Evolutionary conservation across 352 stramenopile species (phyloP), one percentile per base, ranked within the genome.

Genomic region (Phytophthora boehmeriae): DNA sequence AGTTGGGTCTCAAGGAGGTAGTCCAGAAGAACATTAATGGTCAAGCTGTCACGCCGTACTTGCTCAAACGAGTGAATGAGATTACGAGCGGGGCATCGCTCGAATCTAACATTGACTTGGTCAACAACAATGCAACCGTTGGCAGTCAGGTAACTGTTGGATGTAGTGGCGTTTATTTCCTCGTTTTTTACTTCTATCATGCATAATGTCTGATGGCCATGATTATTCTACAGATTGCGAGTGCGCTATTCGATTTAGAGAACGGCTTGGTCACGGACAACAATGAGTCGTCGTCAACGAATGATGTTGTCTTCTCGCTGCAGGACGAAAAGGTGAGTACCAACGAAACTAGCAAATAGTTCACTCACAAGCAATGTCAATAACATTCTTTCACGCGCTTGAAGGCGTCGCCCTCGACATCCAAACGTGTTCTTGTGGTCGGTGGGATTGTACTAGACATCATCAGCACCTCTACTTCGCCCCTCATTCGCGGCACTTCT

Each of bases 81-180:
- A 91, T 97, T 63, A 99, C 97, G 25, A 75, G 82, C n/a, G 96
- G 97, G 32, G 73, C 66, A 11, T 98, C 89, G 10, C 84, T 99
- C 22, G 69, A 83, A 28, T 98, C 95, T 25, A 99, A 99, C 79
- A 98, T 99, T 46, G 86, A 96, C 14, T 76, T 99, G 17, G 96
- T 99, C 16, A 94, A 96, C 65, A 95, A 98, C 72, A 99, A 99
- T 75, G 97, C 97, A 11, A 76, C 74, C 36, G 76, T 99, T 23
- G 97, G 96, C 41, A 97, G 96, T 22, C 82, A 98, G 67, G 96
- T 99, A 66, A 39, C 17, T 54, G 11, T 16, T 25, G 6, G n/a
- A 5, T 45, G 11, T 14, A 8, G 14, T 50, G 45, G 56, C 16
- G 25, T 30, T n/a, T n/a, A n/a, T n/a, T n/a, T n/a, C n/a, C n/a